A percentile compares a stretch with the other conserved stretches of the same genome.
Evolutionary conservation across 345 rosid genomes (phyloP).

Genomic region (Firmiana major): DNA sequence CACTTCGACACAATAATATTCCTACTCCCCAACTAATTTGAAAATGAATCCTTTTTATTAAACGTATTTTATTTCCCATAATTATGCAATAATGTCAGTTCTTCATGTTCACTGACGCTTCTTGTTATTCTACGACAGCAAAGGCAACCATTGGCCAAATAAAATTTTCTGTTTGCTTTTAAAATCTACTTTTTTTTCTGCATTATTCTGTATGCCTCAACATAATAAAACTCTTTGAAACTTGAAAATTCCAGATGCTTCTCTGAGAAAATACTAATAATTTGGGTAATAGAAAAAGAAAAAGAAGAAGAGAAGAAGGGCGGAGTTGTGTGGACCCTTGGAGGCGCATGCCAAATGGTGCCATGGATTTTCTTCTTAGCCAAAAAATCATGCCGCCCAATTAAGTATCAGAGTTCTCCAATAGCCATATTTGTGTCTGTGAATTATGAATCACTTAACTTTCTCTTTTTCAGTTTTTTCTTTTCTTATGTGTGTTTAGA

Average conservation of each 20-base stretch:
- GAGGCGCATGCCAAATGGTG: background rate
- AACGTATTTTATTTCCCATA: background rate
- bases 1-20: background rate
- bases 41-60: background rate
- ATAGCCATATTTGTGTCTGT: background rate
- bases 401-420: background rate
- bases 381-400: background rate
- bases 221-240: background rate
- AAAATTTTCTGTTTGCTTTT: background rate
- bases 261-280: background rate
- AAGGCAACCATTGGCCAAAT: background rate
- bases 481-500: background rate
- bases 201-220: background rate
- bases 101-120: background rate
- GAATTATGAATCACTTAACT: background rate
- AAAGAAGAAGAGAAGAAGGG: background rate
- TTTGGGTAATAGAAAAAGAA: background rate
- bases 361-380: slow-evolving; percentile 4
- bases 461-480: no score
- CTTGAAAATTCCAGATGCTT: background rate
- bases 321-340: background rate
- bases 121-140: background rate
- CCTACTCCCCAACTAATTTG: background rate
- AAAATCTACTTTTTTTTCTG: background rate
- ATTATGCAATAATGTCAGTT: background rate